Evolutionary conservation across 2,329 filamentous ascomycete genomes (phyloP).

Genomic region (Bipolaris cookei): DNA sequence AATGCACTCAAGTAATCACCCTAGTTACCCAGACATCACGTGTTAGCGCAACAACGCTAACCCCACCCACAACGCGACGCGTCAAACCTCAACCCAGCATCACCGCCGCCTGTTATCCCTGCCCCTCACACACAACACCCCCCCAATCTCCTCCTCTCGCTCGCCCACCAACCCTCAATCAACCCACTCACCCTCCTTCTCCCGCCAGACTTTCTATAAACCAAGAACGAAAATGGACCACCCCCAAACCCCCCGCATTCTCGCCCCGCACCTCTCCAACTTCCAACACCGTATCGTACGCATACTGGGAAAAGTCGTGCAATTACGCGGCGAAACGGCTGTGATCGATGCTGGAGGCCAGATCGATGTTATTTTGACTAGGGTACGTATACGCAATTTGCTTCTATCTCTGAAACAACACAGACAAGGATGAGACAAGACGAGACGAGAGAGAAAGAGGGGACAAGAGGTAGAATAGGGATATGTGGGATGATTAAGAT

Average conservation of each 20-base stretch:
- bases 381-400: constrained; percentile 62
- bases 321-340: constrained; percentile 80
- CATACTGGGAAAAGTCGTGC: constrained; percentile 81
- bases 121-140: background rate
- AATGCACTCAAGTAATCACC: background rate
- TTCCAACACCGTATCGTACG: constrained; percentile 77
- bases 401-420: too few relatives aligned
- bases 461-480: background rate
- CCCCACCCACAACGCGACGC: constrained; percentile 9
- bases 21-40: constrained; percentile 5
- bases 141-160: too few relatives aligned
- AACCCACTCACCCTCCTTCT: too few relatives aligned
- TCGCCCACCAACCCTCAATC: too few relatives aligned
- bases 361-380: constrained; percentile 75
- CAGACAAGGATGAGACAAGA: background rate
- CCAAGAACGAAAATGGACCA: constrained; percentile 35
- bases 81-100: constrained; percentile 7
- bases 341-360: constrained; percentile 79
- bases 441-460: background rate
- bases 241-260: constrained; percentile 75
- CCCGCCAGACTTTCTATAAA: background rate
- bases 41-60: constrained; percentile 18
- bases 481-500: background rate
- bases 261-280: constrained; percentile 76
- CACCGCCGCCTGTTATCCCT: background rate